Conservation (phyloP, 106 monocot species). For the Chionographis japonica region DNA sequence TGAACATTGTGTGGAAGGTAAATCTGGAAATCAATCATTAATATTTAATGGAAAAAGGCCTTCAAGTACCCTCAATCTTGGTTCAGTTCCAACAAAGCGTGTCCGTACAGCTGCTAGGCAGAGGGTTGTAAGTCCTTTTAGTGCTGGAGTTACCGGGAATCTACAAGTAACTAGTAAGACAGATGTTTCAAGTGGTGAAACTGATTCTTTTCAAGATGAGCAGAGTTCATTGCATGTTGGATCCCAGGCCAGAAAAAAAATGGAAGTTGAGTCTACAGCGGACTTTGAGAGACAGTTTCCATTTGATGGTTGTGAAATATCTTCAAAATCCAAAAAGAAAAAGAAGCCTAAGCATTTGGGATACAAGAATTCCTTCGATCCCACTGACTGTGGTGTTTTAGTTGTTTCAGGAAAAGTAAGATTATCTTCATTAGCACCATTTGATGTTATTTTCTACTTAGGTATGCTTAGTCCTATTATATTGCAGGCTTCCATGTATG, state of each 20-base stretch:
- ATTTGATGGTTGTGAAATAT: slow-evolving; percentile 50
- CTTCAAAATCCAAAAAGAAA: slow-evolving; percentile 71
- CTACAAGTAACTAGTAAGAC: slow-evolving; percentile 67
- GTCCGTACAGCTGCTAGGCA: slow-evolving; percentile 69
- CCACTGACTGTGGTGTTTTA: slow-evolving; percentile 41
- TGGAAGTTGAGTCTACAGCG: slow-evolving; percentile 74
- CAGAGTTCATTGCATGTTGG: slow-evolving; percentile 62
- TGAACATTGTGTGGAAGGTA: slow-evolving; percentile 41
- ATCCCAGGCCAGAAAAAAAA: slow-evolving; percentile 49
- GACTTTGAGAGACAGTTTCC: slow-evolving; percentile 64
- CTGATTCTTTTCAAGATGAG: slow-evolving; percentile 82
- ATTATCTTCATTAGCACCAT: background rate
- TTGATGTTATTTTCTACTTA: slow-evolving; percentile 2
- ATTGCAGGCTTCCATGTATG: slow-evolving; percentile 60
- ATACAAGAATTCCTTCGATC: slow-evolving; percentile 40
- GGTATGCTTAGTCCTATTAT: slow-evolving; percentile 7
- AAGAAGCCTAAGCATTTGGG: slow-evolving; percentile 72
- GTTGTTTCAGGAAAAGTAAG: slow-evolving; percentile 58
- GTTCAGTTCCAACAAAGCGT: slow-evolving; percentile 77
- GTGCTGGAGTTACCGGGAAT: slow-evolving; percentile 24
- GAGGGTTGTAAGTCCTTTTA: slow-evolving; percentile 59
- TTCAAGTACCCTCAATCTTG: slow-evolving; percentile 39
- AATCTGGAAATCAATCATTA: slow-evolving; percentile 30
- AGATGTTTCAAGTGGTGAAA: slow-evolving; percentile 95
- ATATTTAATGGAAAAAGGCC: slow-evolving; percentile 49